Conservation (phyloP, 2,329 filamentous ascomycete genomes). For the Sporothrix luriei region DNA sequence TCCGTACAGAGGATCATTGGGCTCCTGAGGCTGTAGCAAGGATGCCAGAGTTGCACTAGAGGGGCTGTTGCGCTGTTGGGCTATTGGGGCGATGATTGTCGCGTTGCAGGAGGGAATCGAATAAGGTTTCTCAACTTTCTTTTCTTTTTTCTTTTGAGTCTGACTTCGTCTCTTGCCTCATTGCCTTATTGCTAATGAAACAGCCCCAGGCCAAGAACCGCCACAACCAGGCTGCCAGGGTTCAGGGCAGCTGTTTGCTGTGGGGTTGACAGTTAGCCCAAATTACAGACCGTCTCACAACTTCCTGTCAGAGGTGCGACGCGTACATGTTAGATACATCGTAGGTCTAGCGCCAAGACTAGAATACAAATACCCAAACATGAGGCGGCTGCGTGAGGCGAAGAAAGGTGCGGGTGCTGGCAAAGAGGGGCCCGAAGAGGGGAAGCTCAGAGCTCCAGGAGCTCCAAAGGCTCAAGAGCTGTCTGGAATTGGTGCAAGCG, state of each 20-base stretch:
- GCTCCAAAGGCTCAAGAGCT: background rate
- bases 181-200: constrained; percentile 14
- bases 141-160: background rate
- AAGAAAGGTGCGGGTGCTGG: background rate
- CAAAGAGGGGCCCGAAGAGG: background rate
- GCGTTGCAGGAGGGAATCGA: background rate
- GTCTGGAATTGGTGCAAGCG: background rate
- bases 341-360: background rate
- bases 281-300: background rate
- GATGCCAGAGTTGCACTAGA: background rate
- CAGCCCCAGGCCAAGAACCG: constrained; percentile 17
- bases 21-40: background rate
- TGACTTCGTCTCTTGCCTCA: background rate
- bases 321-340: too few species aligned
- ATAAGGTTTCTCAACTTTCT: background rate
- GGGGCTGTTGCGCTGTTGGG: constrained; percentile 9
- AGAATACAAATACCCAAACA: background rate
- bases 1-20: too few species aligned
- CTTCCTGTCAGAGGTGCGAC: background rate
- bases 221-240: constrained; percentile 21
- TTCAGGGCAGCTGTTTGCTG: constrained; percentile 9
- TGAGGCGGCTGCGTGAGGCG: constrained; percentile 17
- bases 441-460: background rate
- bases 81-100: constrained; percentile 9
- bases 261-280: constrained; percentile 8